Evolutionary conservation across 306 rosid species (phyloP).

Genomic region (Cucumis sativus): DNA sequence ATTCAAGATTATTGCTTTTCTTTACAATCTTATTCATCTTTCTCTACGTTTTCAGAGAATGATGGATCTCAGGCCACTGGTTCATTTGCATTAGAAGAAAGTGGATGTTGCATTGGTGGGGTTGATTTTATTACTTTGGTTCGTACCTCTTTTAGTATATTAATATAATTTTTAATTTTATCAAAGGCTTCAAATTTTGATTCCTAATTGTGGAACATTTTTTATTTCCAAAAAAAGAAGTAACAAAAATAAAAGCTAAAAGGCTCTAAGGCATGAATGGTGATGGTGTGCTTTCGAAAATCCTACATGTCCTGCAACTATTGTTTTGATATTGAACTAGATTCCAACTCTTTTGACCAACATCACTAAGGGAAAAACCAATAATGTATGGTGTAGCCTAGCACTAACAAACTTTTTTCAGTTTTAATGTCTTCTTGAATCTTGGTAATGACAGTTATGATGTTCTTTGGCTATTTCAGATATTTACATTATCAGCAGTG

Average conservation of each 20-base stretch:
- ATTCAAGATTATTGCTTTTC: background rate
- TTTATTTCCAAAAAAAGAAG: background rate
- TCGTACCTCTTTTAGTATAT: conserved; percentile 7
- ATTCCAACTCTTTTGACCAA: background rate
- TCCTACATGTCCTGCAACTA: background rate
- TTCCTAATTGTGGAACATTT: background rate
- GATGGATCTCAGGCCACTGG: conserved; percentile 5
- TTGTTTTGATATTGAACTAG: background rate
- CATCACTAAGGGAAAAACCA: background rate
- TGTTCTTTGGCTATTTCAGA: conserved; percentile 27
- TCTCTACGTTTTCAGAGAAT: conserved; percentile 28
- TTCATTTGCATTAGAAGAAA: conserved; percentile 17
- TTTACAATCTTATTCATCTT: conserved; percentile 4
- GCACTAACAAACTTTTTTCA: background rate
- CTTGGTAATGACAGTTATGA: background rate
- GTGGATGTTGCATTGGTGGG: conserved; percentile 58
- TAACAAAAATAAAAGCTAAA: background rate
- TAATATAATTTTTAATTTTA: background rate
- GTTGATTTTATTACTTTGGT: conserved; percentile 81
- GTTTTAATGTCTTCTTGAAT: background rate
- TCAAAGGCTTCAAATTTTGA: background rate
- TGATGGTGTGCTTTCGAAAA: background rate
- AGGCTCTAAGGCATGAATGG: background rate
- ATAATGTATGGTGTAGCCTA: background rate
- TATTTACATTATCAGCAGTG: conserved; percentile 81